A percentile compares a stretch with the other conserved stretches of the same genome.
Conservation (phyloP, 208 protist genomes). For the Leishmania braziliensis region DNA sequence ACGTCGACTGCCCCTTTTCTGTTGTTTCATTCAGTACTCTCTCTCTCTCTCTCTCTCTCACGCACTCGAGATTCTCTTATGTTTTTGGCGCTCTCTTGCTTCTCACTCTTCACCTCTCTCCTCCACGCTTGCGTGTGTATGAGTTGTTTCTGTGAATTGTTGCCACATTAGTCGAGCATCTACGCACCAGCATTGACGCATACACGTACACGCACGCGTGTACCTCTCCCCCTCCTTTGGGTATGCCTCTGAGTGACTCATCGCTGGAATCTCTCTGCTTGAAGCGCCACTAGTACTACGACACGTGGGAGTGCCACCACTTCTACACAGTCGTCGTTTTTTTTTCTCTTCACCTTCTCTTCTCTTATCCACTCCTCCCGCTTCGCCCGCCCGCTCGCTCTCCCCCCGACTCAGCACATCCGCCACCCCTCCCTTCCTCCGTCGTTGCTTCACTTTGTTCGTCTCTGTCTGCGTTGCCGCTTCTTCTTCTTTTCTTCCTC, state of each 20-base stretch:
- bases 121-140: neutral
- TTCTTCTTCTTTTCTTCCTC: neutral
- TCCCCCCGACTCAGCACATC: neutral
- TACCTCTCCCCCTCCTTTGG: neutral
- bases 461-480: neutral
- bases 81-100: neutral
- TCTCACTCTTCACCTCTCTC: neutral
- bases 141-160: neutral
- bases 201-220: neutral
- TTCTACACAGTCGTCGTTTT: neutral
- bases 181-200: neutral
- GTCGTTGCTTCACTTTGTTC: neutral
- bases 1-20: neutral
- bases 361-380: neutral
- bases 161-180: neutral
- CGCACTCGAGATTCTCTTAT: too few relatives aligned
- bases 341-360: neutral
- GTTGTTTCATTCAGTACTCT: neutral
- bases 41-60: too few relatives aligned
- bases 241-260: neutral
- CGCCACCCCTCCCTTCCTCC: neutral
- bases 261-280: neutral
- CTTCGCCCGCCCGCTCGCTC: neutral
- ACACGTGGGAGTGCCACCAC: neutral
- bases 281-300: neutral